phyloP scores from a whole-genome alignment of 768 basidiomycete species.

The Tricholomella constricta region DNA sequence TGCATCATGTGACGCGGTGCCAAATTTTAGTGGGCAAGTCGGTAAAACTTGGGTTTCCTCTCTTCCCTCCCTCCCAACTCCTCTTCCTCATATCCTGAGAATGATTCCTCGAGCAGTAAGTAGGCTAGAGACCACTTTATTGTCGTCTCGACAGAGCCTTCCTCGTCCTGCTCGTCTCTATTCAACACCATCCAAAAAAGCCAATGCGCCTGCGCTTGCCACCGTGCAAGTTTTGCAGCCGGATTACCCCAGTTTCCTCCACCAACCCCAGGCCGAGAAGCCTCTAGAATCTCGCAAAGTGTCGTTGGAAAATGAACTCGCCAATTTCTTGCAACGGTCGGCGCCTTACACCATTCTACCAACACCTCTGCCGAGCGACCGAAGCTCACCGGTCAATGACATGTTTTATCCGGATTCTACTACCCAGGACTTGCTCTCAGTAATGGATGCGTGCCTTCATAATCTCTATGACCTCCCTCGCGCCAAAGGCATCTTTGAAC shows the following conservation, averaged over 20 bases:
- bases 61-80: not conserved
- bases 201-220: constrained; percentile 55
- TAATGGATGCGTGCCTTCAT: constrained; percentile 84
- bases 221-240: constrained; percentile 38
- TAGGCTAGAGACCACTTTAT: constrained; percentile 44
- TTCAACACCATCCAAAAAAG: constrained; percentile 62
- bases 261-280: constrained; percentile 10
- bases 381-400: constrained; percentile 40
- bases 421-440: constrained; percentile 68
- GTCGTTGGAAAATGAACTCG: constrained; percentile 38
- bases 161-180: constrained; percentile 72
- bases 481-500: constrained; percentile 72
- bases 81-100: not conserved
- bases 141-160: constrained; percentile 68
- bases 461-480: constrained; percentile 75
- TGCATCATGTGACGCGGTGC: not conserved
- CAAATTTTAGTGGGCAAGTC: not conserved
- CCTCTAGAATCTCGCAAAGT: constrained; percentile 7
- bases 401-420: constrained; percentile 64
- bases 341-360: constrained; percentile 62
- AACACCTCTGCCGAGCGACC: constrained; percentile 60
- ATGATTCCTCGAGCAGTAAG: constrained; percentile 45
- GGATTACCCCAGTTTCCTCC: constrained; percentile 41
- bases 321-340: constrained; percentile 50
- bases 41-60: not conserved